These are phyloP conservation scores for Cocos nucifera DNA, from an alignment of 176 grass and related monocot species.

Conservation along the genomic window DNA sequence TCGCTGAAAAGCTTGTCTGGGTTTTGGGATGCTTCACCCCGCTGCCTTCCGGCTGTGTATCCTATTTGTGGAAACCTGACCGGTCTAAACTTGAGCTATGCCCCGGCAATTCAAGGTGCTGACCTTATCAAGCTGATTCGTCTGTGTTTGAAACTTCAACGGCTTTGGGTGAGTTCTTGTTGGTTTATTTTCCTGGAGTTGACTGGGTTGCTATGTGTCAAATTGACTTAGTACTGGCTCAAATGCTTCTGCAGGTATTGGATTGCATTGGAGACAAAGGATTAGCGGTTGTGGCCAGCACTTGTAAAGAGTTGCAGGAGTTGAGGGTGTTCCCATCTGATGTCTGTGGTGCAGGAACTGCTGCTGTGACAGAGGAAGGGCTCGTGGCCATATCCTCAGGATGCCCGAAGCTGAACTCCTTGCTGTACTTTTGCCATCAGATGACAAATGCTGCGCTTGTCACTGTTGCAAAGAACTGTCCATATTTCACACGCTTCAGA, in stretches of 20 bases:
- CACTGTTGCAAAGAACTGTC: slow-evolving; percentile 6
- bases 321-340: slow-evolving; percentile 8
- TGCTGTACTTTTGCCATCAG: slow-evolving; percentile 2
- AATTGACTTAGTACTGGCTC: too few species aligned
- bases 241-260: background rate
- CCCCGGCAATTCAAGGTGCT: slow-evolving; percentile 1
- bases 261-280: slow-evolving; percentile 11
- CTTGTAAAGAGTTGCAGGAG: slow-evolving; percentile 4
- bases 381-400: slow-evolving; percentile 6
- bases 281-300: background rate
- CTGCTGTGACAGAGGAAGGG: slow-evolving; percentile 4
- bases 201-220: background rate
- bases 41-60: background rate
- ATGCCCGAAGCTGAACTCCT: background rate
- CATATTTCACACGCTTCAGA: slow-evolving; percentile 2
- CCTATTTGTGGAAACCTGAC: background rate
- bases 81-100: slow-evolving; percentile 8
- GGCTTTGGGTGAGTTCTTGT: slow-evolving; percentile 7
- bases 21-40: background rate
- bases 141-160: slow-evolving; percentile 1
- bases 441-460: slow-evolving; percentile 2
- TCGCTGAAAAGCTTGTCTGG: slow-evolving; percentile 1
- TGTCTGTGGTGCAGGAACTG: background rate
- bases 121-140: slow-evolving; percentile 1
- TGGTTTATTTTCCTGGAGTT: background rate